These are phyloP conservation scores for Endoconidiophora laricicola DNA, from an alignment of 2,329 filamentous ascomycete genomes.

Conservation along the genomic window DNA sequence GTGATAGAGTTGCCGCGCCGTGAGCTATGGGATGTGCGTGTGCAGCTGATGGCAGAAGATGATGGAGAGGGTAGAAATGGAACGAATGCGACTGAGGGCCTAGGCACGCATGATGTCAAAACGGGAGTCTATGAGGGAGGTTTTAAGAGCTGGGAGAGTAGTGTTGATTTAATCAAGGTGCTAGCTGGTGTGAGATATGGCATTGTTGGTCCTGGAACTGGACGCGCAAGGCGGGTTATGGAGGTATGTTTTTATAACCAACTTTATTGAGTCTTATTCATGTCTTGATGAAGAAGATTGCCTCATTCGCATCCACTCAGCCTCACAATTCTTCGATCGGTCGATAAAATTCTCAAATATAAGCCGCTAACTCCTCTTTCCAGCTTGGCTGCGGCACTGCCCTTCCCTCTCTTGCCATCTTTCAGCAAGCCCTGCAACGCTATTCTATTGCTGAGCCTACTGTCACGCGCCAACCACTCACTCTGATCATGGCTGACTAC, in stretches of 20 bases:
- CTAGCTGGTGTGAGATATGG: slow-evolving; percentile 28
- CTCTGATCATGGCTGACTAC: slow-evolving; percentile 60
- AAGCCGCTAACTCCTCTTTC: slow-evolving; percentile 14
- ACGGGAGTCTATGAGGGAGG: slow-evolving; percentile 74
- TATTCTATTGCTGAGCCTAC: background rate
- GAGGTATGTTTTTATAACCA: slow-evolving; percentile 29
- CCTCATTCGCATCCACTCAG: no score
- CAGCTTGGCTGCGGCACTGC: slow-evolving; percentile 68
- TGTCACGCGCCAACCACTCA: slow-evolving; percentile 22
- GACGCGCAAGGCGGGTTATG: slow-evolving; percentile 28
- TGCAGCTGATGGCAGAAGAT: slow-evolving; percentile 65
- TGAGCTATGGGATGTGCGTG: slow-evolving; percentile 65
- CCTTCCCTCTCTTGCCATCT: slow-evolving; percentile 53
- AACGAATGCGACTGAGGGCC: slow-evolving; percentile 21
- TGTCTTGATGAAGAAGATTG: background rate
- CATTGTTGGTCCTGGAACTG: slow-evolving; percentile 17
- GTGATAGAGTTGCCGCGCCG: slow-evolving; percentile 47
- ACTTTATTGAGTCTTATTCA: background rate
- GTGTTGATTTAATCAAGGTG: slow-evolving; percentile 61
- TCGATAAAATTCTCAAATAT: background rate
- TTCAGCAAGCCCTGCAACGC: slow-evolving; percentile 36
- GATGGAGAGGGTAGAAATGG: slow-evolving; percentile 24
- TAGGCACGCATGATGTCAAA: slow-evolving; percentile 58
- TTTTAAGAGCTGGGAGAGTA: slow-evolving; percentile 84
- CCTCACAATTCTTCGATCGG: background rate